A percentile compares a stretch with the other conserved stretches of the same genome.
These are phyloP conservation scores for Penicillium canariense DNA, from an alignment of 495 filamentous ascomycete genomes.

Conservation along the genomic window DNA sequence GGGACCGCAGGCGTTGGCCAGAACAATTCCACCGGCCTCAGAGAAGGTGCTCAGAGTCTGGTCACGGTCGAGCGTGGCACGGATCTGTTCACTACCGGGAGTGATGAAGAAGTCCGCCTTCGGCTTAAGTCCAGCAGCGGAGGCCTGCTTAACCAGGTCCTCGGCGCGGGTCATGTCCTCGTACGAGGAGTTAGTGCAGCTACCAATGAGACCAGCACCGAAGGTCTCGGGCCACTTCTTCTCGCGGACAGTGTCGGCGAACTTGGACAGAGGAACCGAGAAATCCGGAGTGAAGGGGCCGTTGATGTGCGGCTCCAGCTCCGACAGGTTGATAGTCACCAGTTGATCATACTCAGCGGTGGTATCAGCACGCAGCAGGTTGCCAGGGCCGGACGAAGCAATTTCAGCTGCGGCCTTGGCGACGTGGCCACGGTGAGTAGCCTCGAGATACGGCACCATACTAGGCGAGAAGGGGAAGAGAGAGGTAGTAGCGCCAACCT, in stretches of 20 bases:
- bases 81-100: constrained; percentile 93
- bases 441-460: constrained; percentile 74
- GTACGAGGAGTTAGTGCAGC: constrained; percentile 98
- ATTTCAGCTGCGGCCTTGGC: constrained; percentile 48
- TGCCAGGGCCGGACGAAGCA: constrained; percentile 44
- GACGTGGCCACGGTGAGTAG: constrained; percentile 76
- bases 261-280: constrained; percentile 85
- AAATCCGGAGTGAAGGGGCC: constrained; percentile 95
- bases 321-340: constrained; percentile 87
- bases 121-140: constrained; percentile 81
- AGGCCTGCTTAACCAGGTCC: constrained; percentile 84
- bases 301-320: constrained; percentile 94
- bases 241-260: constrained; percentile 75
- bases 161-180: constrained; percentile 96
- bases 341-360: constrained; percentile 84
- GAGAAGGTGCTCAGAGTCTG: constrained; percentile 82
- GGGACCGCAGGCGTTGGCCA: constrained; percentile 94
- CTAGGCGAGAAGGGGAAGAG: constrained; percentile 78
- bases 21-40: constrained; percentile 79
- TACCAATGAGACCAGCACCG: constrained; percentile 90
- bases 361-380: constrained; percentile 70
- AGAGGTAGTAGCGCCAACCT: constrained; percentile 95
- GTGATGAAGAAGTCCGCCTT: constrained; percentile 93
- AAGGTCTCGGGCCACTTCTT: constrained; percentile 90
- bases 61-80: constrained; percentile 86